Evolutionary conservation across 768 basidiomycete species (phyloP).

Genomic region (Heimioporus sp.): DNA sequence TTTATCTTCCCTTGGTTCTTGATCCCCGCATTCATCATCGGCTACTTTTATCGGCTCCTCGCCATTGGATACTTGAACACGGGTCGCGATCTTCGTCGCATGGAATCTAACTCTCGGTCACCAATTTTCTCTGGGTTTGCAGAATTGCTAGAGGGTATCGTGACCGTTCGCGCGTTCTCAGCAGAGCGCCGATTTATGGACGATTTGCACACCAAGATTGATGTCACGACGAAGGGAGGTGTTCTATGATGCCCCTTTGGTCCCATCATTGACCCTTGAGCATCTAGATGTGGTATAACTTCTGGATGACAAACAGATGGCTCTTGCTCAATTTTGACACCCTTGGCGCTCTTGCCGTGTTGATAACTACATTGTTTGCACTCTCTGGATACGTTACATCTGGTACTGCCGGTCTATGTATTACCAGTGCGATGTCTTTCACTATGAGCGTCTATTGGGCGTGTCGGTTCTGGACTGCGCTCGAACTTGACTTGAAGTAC

Average conservation of each 20-base stretch:
- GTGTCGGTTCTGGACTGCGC: slow-evolving; percentile 48
- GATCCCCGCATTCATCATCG: slow-evolving; percentile 71
- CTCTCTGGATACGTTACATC: slow-evolving; percentile 58
- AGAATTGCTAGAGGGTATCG: slow-evolving; percentile 83
- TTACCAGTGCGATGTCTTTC: slow-evolving; percentile 70
- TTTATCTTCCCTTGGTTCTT: slow-evolving; percentile 82
- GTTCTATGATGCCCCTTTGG: background rate
- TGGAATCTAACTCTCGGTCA: slow-evolving; percentile 87
- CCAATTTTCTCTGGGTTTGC: slow-evolving; percentile 84
- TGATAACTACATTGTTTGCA: slow-evolving; percentile 75
- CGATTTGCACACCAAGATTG: slow-evolving; percentile 68
- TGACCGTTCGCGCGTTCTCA: slow-evolving; percentile 91
- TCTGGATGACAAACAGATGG: slow-evolving; percentile 92
- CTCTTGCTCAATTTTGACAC: slow-evolving; percentile 79
- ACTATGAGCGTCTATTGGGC: slow-evolving; percentile 52
- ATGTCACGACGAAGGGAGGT: slow-evolving; percentile 70
- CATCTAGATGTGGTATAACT: slow-evolving; percentile 71
- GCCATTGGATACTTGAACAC: slow-evolving; percentile 75
- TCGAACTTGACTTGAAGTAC: slow-evolving; percentile 76
- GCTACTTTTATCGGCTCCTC: slow-evolving; percentile 66
- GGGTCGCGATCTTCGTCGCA: slow-evolving; percentile 80
- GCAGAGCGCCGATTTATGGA: slow-evolving; percentile 78
- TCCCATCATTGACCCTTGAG: background rate
- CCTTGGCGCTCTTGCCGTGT: slow-evolving; percentile 69
- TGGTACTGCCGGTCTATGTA: slow-evolving; percentile 69